These are phyloP conservation scores for Chaetomidium leptoderma DNA, from an alignment of 495 filamentous ascomycete species.

Conservation along the genomic window DNA sequence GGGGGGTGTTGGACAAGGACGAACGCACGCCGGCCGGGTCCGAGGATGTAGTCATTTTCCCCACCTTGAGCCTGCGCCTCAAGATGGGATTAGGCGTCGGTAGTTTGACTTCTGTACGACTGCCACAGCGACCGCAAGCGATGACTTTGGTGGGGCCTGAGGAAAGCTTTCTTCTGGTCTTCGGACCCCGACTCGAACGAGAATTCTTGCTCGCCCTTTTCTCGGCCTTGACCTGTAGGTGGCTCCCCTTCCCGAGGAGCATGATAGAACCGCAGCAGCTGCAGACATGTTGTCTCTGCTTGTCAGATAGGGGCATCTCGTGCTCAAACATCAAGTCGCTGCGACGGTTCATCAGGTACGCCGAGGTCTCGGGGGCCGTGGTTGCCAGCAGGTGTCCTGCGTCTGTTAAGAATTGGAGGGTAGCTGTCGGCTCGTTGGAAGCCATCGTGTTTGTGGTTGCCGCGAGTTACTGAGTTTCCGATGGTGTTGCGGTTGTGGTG, in stretches of 20 bases:
- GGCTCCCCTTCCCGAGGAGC: slow-evolving; percentile 40
- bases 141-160: slow-evolving; percentile 36
- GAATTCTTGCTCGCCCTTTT: slow-evolving; percentile 21
- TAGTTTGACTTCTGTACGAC: slow-evolving; percentile 38
- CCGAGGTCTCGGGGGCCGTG: slow-evolving; percentile 45
- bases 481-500: not conserved
- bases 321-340: slow-evolving; percentile 42
- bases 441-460: slow-evolving; percentile 25
- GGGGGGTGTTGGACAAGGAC: not conserved
- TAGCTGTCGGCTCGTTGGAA: slow-evolving; percentile 25
- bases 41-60: not conserved
- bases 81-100: slow-evolving; percentile 29
- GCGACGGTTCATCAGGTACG: slow-evolving; percentile 46
- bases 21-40: not conserved
- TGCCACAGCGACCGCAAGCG: slow-evolving; percentile 43
- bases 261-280: slow-evolving; percentile 51
- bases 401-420: slow-evolving; percentile 44
- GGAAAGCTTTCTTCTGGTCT: slow-evolving; percentile 4
- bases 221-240: slow-evolving; percentile 34
- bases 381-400: slow-evolving; percentile 48
- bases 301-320: slow-evolving; percentile 39
- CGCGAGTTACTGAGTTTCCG: not conserved
- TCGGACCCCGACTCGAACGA: slow-evolving; percentile 1
- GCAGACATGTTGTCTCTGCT: slow-evolving; percentile 46
- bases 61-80: slow-evolving; percentile 22